Evolutionary conservation across 305 asterid species (phyloP).

Genomic region (Fraxinus floribunda): DNA sequence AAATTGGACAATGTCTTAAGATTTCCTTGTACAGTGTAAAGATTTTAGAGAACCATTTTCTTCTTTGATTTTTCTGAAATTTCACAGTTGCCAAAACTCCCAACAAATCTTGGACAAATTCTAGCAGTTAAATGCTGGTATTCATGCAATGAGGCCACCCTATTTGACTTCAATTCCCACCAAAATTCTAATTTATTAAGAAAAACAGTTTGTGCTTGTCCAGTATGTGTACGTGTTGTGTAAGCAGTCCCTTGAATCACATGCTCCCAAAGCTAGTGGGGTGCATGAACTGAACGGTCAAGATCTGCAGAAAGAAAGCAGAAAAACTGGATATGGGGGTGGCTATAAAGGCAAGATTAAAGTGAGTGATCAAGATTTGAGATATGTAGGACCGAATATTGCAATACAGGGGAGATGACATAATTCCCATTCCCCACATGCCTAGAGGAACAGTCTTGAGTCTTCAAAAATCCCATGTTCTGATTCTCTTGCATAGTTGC

Average conservation of each 20-base stretch:
- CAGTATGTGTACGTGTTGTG: not conserved
- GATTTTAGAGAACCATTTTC: too few relatives aligned
- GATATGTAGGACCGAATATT: not conserved
- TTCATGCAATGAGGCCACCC: not conserved
- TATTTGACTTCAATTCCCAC: not conserved
- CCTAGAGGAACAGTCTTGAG: not conserved
- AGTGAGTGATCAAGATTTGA: not conserved
- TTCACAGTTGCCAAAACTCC: not conserved
- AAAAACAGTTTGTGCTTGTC: not conserved
- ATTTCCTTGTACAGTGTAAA: conserved; percentile 33
- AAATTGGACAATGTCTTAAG: conserved; percentile 18
- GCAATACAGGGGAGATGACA: not conserved
- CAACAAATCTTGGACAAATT: not conserved
- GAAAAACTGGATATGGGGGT: not conserved
- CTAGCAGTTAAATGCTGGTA: not conserved
- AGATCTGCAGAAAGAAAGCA: not conserved
- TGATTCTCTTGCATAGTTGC: not conserved
- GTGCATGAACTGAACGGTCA: conserved; percentile 12
- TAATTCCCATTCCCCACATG: conserved; percentile 7
- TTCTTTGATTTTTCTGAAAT: too few relatives aligned
- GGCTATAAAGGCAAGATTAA: not conserved
- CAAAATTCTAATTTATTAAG: not conserved
- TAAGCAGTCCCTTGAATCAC: not conserved
- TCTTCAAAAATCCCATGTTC: not conserved
- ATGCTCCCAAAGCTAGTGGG: conserved; percentile 10